These are phyloP conservation scores for Colletotrichum sp. DNA, from an alignment of 2,329 filamentous ascomycete species.

Conservation along the genomic window DNA sequence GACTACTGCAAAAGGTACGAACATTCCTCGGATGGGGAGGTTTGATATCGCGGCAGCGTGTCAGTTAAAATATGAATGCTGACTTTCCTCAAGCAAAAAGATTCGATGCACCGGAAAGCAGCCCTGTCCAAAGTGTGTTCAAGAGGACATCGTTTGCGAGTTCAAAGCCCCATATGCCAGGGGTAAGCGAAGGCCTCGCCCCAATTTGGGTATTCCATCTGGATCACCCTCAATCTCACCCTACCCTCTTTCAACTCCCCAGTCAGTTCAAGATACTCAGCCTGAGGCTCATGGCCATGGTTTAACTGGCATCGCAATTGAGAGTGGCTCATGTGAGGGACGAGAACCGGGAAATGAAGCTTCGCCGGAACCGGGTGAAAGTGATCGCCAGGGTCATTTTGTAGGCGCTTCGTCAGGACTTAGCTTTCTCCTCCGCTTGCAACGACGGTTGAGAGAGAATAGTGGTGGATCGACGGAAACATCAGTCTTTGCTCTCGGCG, in stretches of 20 bases:
- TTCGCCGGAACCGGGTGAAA: constrained; percentile 32
- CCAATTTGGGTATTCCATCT: neutral
- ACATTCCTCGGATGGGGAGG: neutral
- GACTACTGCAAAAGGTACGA: neutral
- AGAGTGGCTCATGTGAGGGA: neutral
- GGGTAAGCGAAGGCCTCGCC: neutral
- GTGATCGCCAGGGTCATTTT: constrained; percentile 33
- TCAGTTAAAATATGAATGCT: fast-evolving
- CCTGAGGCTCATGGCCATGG: neutral
- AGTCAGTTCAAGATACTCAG: neutral
- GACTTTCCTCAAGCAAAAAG: neutral
- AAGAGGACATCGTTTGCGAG: neutral
- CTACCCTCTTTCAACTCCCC: neutral
- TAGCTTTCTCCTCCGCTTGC: constrained; percentile 31
- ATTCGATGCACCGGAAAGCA: neutral
- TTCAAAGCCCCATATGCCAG: neutral
- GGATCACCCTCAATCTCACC: neutral
- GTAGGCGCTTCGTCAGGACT: constrained; percentile 34
- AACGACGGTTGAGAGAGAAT: constrained; percentile 27
- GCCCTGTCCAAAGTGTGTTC: neutral
- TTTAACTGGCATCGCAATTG: neutral
- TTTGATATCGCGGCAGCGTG: neutral
- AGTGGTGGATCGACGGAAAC: neutral
- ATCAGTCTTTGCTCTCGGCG: constrained; percentile 1
- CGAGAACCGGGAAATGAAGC: neutral